Evolutionary conservation across 2,329 filamentous ascomycete species (phyloP), one percentile per base, ranked within the genome.

Genomic region (Myotisia sp.): DNA sequence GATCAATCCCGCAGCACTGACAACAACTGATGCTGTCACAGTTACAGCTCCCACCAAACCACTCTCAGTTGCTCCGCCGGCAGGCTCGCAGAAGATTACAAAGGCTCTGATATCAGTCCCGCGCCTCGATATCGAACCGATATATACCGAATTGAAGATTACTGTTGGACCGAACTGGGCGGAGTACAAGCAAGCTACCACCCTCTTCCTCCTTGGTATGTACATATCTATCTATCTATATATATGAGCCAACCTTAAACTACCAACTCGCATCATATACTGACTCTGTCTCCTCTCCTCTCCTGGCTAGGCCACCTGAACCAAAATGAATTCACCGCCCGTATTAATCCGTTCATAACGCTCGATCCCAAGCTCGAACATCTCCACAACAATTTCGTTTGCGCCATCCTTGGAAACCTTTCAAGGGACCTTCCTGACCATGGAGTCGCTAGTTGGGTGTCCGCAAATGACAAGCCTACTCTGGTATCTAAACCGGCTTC

Each of bases 381-480:
- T 44, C 63, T 74, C 5, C 74, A 78, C 53, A 78, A 78, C 46
- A 67, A 70, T 29, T 64, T 77, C 26, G 52, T 77, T 38, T 63
- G 65, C 45, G 68, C 68, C 14, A 64, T 78, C 31, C 68, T 70
- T 42, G 67, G 63, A 14, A 78, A 78, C 45, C 59, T 67, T 14
- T 61, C 59, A 39, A 65, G 72, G 47, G 74, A 78, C 47, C 58
- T 68, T 20, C 74, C 74, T 1, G 70, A 74, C 35, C 66, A 71
- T 38, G 71, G 71, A 27, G 68, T 76, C 38, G 74, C 74, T 40
- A 67, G 63, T 45, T 78, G 71, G 70, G 74, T 78, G 30, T 68
- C 69, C 24, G 71, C 71, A 21, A 74, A 71, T 40, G 64, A 67
- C 50, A 67, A 67, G 46, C 60, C 63, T 10, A 60, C 59, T 6